phyloP scores from a whole-genome alignment of 177 flowering plant species.

The Telopea speciosissima region DNA sequence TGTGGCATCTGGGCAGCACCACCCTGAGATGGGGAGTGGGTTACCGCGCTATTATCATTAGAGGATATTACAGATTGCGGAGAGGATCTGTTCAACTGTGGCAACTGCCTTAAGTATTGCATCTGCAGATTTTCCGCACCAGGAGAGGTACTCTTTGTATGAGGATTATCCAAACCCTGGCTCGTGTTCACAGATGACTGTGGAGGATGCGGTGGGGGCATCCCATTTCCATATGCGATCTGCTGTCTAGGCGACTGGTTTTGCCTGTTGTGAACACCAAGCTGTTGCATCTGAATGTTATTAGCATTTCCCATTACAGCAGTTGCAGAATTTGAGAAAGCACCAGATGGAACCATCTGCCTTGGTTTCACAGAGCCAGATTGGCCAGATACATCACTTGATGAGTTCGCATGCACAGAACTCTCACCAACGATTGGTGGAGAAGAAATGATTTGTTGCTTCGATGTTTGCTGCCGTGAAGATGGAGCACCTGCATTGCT shows the following conservation, averaged over 20 bases:
- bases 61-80: slow-evolving; percentile 43
- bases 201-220: slow-evolving; percentile 52
- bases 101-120: slow-evolving; percentile 55
- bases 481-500: slow-evolving; percentile 35
- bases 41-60: slow-evolving; percentile 37
- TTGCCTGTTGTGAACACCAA: slow-evolving; percentile 44
- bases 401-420: slow-evolving; percentile 65
- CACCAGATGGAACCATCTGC: slow-evolving; percentile 39
- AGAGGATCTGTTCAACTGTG: slow-evolving; percentile 44
- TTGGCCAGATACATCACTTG: slow-evolving; percentile 69
- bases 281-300: slow-evolving; percentile 43
- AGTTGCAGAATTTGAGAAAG: slow-evolving; percentile 37
- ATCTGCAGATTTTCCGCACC: slow-evolving; percentile 47
- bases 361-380: slow-evolving; percentile 56
- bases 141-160: slow-evolving; percentile 29
- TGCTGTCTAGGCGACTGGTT: slow-evolving; percentile 51
- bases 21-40: slow-evolving; percentile 39
- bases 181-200: slow-evolving; percentile 44
- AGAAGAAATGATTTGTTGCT: slow-evolving; percentile 56
- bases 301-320: slow-evolving; percentile 32
- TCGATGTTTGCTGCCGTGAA: slow-evolving; percentile 38
- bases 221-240: slow-evolving; percentile 42
- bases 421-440: slow-evolving; percentile 52
- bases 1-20: slow-evolving; percentile 37
- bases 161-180: slow-evolving; percentile 46